Percentiles rank a stretch among this genome's conserved stretches.
Conservation (phyloP, 2,329 filamentous ascomycete genomes). For the Aspergillus thermomutatus region DNA sequence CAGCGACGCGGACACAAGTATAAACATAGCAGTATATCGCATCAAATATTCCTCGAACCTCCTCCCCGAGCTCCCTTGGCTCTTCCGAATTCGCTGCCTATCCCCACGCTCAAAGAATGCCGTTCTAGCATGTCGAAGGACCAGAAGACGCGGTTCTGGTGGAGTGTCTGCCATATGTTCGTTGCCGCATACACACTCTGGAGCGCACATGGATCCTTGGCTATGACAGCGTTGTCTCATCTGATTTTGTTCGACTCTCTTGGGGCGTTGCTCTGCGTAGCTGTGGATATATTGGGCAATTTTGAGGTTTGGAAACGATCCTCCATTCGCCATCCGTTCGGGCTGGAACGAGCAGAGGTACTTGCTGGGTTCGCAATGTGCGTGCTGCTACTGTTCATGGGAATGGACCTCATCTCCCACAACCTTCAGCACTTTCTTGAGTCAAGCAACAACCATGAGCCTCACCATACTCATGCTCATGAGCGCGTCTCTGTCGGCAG, state of each 20-base stretch:
- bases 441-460: constrained; percentile 64
- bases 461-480: constrained; percentile 68
- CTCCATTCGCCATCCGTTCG: constrained; percentile 90
- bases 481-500: constrained; percentile 68
- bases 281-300: constrained; percentile 88
- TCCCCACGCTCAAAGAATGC: constrained; percentile 84
- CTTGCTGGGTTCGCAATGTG: constrained; percentile 95
- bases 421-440: constrained; percentile 92
- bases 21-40: constrained; percentile 93
- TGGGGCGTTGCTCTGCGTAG: constrained; percentile 85
- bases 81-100: constrained; percentile 84
- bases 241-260: constrained; percentile 94
- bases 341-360: constrained; percentile 85
- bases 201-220: constrained; percentile 78
- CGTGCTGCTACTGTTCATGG: constrained; percentile 94
- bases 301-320: constrained; percentile 97
- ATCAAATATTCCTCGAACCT: constrained; percentile 95
- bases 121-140: constrained; percentile 85
- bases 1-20: constrained; percentile 95
- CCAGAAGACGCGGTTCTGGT: constrained; percentile 77
- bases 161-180: constrained; percentile 84
- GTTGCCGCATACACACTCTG: constrained; percentile 84
- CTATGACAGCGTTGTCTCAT: constrained; percentile 88
- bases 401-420: constrained; percentile 90
- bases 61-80: constrained; percentile 80